These are phyloP conservation scores for Sporopachydermia quercuum DNA, from an alignment of 805 yeast genomes.

Conservation along the genomic window DNA sequence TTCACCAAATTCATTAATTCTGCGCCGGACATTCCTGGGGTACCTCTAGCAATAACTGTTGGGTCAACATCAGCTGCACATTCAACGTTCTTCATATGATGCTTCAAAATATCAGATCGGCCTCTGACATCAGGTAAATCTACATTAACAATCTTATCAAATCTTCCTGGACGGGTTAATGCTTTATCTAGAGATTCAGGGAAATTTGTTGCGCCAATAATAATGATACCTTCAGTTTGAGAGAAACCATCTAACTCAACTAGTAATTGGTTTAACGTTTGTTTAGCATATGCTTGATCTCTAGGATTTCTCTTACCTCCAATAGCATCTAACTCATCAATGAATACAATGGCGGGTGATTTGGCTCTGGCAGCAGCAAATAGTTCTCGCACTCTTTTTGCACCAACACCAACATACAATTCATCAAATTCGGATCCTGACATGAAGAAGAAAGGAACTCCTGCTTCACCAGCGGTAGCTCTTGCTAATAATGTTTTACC, in stretches of 20 bases:
- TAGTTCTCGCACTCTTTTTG: conserved; percentile 90
- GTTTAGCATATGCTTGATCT: conserved; percentile 97
- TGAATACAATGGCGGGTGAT: conserved; percentile 93
- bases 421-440: conserved; percentile 98
- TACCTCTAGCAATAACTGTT: conserved; percentile 83
- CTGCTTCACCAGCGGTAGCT: conserved; percentile 99
- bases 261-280: conserved; percentile 86
- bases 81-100: conserved; percentile 85
- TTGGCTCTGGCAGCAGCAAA: conserved; percentile 86
- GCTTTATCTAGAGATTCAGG: conserved; percentile 97
- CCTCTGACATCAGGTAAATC: conserved; percentile 98
- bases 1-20: conserved; percentile 89
- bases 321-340: conserved; percentile 96
- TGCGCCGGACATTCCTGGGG: conserved; percentile 98
- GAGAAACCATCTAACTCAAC: conserved; percentile 91
- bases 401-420: conserved; percentile 97
- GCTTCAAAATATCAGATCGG: conserved; percentile 79
- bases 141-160: conserved; percentile 89
- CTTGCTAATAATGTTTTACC: conserved; percentile 95
- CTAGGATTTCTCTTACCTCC: conserved; percentile 96
- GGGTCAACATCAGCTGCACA: conserved; percentile 78
- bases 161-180: conserved; percentile 94
- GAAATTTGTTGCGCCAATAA: conserved; percentile 97
- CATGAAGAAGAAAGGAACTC: conserved; percentile 97
- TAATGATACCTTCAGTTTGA: conserved; percentile 83